These are phyloP conservation scores for Dendrobium huoshanense DNA, from an alignment of 106 monocot species.

Conservation along the genomic window DNA sequence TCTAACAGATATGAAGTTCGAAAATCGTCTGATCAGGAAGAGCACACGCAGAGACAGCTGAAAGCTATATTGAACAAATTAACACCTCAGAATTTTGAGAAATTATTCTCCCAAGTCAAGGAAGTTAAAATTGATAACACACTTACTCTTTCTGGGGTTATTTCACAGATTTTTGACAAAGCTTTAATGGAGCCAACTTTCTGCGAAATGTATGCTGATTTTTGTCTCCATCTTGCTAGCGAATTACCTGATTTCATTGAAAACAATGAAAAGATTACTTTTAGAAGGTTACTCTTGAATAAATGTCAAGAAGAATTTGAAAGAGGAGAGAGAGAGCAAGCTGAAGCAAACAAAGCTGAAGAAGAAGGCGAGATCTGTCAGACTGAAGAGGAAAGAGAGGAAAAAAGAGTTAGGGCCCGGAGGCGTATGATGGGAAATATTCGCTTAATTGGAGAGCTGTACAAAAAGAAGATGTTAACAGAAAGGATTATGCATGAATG, in stretches of 20 bases:
- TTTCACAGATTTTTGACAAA: conserved; percentile 92
- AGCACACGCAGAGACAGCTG: conserved; percentile 65
- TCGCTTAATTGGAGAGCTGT: conserved; percentile 84
- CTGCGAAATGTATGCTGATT: conserved; percentile 94
- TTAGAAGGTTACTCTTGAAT: conserved; percentile 69
- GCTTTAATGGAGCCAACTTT: conserved; percentile 86
- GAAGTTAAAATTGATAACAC: conserved; percentile 65
- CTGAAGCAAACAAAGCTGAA: conserved; percentile 47
- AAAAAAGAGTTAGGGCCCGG: conserved; percentile 50
- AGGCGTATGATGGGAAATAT: conserved; percentile 89
- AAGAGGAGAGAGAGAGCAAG: conserved; percentile 67
- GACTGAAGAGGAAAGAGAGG: conserved; percentile 53
- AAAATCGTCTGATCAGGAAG: conserved; percentile 54
- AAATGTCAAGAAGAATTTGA: conserved; percentile 98
- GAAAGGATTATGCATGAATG: conserved; percentile 97
- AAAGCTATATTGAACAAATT: conserved; percentile 89
- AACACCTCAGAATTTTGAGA: conserved; percentile 85
- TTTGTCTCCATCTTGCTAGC: conserved; percentile 59
- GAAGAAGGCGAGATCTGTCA: conserved; percentile 68
- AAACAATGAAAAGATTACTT: conserved; percentile 74
- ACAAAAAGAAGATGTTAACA: conserved; percentile 88
- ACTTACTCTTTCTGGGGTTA: conserved; percentile 61
- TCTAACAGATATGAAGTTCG: conserved; percentile 71
- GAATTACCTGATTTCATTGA: conserved; percentile 65
- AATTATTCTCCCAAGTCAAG: conserved; percentile 58